Base-by-base conservation (phyloP, 139 green algal species). In the Astrephomene gubernaculifera region DNA sequence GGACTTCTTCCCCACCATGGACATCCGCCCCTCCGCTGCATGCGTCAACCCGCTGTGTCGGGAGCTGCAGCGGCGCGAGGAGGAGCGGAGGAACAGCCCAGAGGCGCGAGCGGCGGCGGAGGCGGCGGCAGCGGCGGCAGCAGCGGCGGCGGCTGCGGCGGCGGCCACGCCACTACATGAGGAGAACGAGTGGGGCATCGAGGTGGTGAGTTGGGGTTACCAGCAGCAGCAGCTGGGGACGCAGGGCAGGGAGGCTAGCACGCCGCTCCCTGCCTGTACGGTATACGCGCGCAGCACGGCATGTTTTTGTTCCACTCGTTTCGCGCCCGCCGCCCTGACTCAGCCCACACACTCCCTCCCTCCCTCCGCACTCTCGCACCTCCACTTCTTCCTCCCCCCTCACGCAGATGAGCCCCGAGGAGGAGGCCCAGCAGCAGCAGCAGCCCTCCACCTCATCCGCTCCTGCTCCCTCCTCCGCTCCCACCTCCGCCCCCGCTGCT, bases 1-100 rank as follows among this genome's bases (percentile, higher is more conserved):
- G 70, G 97, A 99, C 90, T 99, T 98, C 89, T 99, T 99, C 88
- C 97, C 97, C 25, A 96, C 91, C 19, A 97, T 98, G 94, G 91
- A 94, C 54, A 96, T 99, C 78, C 94, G 94, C 78, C 94, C 97
- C 81, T 98, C 97, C 86, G 86, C 90, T 4, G 79, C 81, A 3
- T 99, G 97, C 92, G 43, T 71, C 86, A 98, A 99, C 85, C 0
- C 0, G 5, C 65, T 79, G 35, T 86, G 79, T 65, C 45, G 65
- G 19, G 2, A 57, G 45, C 60, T 54, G 19, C 41, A 64, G 78
- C 14, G 1, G 63, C 43, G 49, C 31, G 78, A 65, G 44, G 63
- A 75, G 63, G 78, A 27, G 41, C 78, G 65, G 33, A 27, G 49
- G 29, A 86, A 70, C 25, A 87, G 31, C 10, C 83, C 87, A 22